Conservation (phyloP, 2,329 filamentous ascomycete genomes). For the Aspergillus phoenicis region DNA sequence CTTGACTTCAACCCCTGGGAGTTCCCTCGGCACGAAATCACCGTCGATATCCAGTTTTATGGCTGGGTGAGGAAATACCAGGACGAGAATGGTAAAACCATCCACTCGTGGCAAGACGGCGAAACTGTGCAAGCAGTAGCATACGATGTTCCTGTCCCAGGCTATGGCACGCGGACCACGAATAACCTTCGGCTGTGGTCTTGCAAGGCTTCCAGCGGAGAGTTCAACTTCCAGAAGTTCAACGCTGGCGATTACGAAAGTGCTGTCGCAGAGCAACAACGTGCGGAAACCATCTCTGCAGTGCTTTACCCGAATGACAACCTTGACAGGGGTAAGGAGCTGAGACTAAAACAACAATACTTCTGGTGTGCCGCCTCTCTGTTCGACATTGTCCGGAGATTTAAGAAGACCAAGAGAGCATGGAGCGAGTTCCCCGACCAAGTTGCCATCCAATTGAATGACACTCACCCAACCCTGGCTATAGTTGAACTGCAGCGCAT, state of each 20-base stretch:
- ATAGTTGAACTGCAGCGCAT: conserved; percentile 96
- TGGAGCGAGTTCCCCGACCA: conserved; percentile 94
- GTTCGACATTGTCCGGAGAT: conserved; percentile 92
- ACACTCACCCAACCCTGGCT: conserved; percentile 94
- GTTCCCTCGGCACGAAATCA: conserved; percentile 92
- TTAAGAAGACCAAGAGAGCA: conserved; percentile 92
- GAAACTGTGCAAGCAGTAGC: conserved; percentile 91
- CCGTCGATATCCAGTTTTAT: conserved; percentile 96
- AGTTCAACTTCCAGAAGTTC: conserved; percentile 99
- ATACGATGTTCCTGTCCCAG: conserved; percentile 90
- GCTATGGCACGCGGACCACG: conserved; percentile 84
- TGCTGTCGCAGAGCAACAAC: conserved; percentile 96
- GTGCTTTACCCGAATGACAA: conserved; percentile 98
- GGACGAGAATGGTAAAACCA: conserved; percentile 75
- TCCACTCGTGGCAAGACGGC: conserved; percentile 83
- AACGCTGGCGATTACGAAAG: conserved; percentile 98
- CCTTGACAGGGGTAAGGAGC: conserved; percentile 92
- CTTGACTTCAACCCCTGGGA: conserved; percentile 99
- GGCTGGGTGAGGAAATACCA: conserved; percentile 74
- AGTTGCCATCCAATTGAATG: conserved; percentile 95
- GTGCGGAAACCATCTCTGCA: conserved; percentile 97
- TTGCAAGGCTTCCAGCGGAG: conserved; percentile 92
- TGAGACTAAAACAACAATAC: conserved; percentile 98
- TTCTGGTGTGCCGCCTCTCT: conserved; percentile 99
- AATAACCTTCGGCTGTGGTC: conserved; percentile 98